These are phyloP conservation scores for Schizophyllum amplum DNA, from an alignment of 1,284 basidiomycete genomes.

Conservation along the genomic window DNA sequence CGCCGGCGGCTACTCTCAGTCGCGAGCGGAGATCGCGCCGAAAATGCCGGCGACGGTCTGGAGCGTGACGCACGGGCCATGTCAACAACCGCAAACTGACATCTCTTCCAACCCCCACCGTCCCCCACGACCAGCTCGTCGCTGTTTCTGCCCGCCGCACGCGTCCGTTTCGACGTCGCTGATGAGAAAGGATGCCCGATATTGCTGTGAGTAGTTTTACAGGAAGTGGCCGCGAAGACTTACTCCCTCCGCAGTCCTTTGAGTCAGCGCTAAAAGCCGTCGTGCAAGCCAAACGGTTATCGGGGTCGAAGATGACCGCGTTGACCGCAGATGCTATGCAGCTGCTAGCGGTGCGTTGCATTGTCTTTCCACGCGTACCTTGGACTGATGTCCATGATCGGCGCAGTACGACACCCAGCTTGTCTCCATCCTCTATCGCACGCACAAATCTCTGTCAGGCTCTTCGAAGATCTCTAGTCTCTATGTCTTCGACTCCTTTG, in stretches of 20 bases:
- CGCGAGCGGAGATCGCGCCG: neutral
- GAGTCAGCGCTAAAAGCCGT: conserved; percentile 72
- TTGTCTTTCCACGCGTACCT: conserved; percentile 1
- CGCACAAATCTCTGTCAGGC: conserved; percentile 68
- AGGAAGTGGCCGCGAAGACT: neutral
- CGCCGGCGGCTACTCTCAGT: neutral
- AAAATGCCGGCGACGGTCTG: neutral
- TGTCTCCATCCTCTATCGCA: conserved; percentile 77
- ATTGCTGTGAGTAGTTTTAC: neutral
- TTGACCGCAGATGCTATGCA: conserved; percentile 69
- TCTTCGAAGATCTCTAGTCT: conserved; percentile 73
- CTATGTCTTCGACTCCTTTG: conserved; percentile 86
- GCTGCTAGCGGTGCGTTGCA: conserved; percentile 52
- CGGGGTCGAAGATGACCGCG: conserved; percentile 73
- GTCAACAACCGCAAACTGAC: neutral
- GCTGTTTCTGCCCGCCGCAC: neutral
- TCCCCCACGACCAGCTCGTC: neutral
- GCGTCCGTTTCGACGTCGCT: neutral
- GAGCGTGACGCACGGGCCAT: neutral
- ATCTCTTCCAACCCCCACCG: neutral
- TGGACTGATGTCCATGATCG: neutral
- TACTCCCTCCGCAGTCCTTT: conserved; percentile 48
- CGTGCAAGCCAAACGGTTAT: conserved; percentile 73
- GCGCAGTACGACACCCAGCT: conserved; percentile 73
- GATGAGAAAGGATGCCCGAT: neutral